Conservation (phyloP, 805 yeast genomes). For the Kodamaea restingae region DNA sequence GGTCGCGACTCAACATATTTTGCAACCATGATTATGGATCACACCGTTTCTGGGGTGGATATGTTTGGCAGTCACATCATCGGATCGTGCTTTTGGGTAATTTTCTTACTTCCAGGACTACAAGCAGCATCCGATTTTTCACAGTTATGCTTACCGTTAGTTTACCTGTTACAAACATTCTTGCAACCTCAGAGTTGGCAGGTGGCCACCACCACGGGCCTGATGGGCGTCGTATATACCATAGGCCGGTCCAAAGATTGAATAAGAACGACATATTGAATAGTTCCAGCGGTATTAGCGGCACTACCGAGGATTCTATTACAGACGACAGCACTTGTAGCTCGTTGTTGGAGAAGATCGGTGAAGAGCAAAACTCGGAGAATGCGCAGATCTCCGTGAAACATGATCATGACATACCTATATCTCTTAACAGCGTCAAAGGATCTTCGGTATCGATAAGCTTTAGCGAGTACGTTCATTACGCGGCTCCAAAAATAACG, state of each 20-base stretch:
- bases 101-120: slow-evolving; percentile 39
- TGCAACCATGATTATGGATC: slow-evolving; percentile 49
- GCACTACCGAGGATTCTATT: slow-evolving; percentile 7
- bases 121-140: slow-evolving; percentile 46
- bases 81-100: slow-evolving; percentile 61
- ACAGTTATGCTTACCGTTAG: slow-evolving; percentile 48
- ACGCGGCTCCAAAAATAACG: slow-evolving; percentile 68
- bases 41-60: slow-evolving; percentile 64
- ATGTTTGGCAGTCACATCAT: slow-evolving; percentile 77
- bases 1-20: slow-evolving; percentile 59
- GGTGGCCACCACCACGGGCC: slow-evolving; percentile 22
- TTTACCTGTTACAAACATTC: slow-evolving; percentile 51
- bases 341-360: slow-evolving; percentile 8
- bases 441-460: slow-evolving; percentile 29
- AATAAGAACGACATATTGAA: neutral
- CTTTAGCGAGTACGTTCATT: slow-evolving; percentile 69
- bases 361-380: slow-evolving; percentile 12
- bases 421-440: slow-evolving; percentile 19
- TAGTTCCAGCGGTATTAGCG: slow-evolving; percentile 2
- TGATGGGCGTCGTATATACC: slow-evolving; percentile 16
- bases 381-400: slow-evolving; percentile 8
- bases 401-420: slow-evolving; percentile 14
- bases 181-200: slow-evolving; percentile 41
- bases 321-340: slow-evolving; percentile 13
- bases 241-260: neutral